Evolutionary conservation across 495 filamentous ascomycete genomes (phyloP), one percentile per base, ranked within the genome.

Genomic region (Mycothermus thermophilus): DNA sequence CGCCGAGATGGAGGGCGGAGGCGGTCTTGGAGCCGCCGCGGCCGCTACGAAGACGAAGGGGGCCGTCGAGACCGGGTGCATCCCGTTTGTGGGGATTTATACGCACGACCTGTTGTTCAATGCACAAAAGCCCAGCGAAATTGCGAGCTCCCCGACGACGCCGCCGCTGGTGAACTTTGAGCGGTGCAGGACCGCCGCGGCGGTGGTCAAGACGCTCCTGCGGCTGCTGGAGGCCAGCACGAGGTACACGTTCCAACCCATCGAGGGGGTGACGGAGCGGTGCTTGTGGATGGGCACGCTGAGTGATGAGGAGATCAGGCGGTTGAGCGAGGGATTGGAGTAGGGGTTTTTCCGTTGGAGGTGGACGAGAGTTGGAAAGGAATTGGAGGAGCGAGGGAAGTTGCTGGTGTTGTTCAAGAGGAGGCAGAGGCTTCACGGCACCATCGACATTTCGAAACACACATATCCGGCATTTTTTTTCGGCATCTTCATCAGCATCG

Each of bases 91-190:
- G 50, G 90, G 84, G 61, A 76, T 71, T 30, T 97, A 96, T 55
- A 88, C 87, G 4, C 87, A 94, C 47, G 92, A 99, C 47, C 69
- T 99, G n/a, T 83, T 93, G 22, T 92, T 86, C 58, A 99, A 96
- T 53, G 75, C 83, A 0, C 85, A 95, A 55, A 80, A 92, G 47
- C 87, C 88, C 11, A 66, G 68, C 12, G 66, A 75, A 52, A 68
- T 80, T 64, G 79, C 49, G 37, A 80, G 61, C 41, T 65, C 72
- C 14, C 71, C 72, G 34, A 71, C 71, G 10, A 70, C 68, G 11
- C 80, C 84, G 42, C 73, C 82, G 18, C 60, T 99, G 32, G 74
- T 96, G 40, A 99, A 99, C 52, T 96, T 96, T 52, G 92, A 96
- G 58, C 76, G 86, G 36, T 88, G 86, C 51, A 80, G 88, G 18